These are phyloP conservation scores for Uromyces viciae-fabae DNA, from an alignment of 1,284 basidiomycete species.

Conservation along the genomic window DNA sequence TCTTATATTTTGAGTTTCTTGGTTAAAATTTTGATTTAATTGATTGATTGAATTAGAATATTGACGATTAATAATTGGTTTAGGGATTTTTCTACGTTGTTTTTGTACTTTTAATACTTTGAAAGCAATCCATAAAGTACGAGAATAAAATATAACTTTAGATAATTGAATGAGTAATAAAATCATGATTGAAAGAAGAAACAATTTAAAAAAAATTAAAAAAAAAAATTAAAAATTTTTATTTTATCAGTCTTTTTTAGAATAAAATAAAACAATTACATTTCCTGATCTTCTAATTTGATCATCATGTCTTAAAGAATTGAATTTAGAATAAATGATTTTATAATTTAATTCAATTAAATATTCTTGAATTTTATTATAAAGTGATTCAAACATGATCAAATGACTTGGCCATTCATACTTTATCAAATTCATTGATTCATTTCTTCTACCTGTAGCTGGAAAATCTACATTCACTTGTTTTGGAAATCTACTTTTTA, in stretches of 20 bases:
- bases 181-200: too few relatives aligned
- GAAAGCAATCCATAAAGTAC: constrained; percentile 34
- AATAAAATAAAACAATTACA: constrained; percentile 71
- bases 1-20: constrained; percentile 15
- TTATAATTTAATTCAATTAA: constrained; percentile 65
- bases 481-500: constrained; percentile 65
- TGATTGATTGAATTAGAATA: too few relatives aligned
- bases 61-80: not conserved
- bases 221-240: constrained; percentile 26
- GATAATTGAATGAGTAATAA: too few relatives aligned
- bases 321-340: constrained; percentile 65
- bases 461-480: constrained; percentile 66
- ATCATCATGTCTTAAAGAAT: constrained; percentile 76
- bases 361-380: constrained; percentile 57
- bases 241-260: constrained; percentile 54
- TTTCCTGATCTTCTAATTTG: constrained; percentile 66
- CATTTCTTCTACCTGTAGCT: constrained; percentile 59
- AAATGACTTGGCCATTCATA: constrained; percentile 78
- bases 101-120: constrained; percentile 37
- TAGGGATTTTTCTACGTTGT: constrained; percentile 16
- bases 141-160: not conserved
- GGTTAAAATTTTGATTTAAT: not conserved
- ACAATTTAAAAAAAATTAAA: too few relatives aligned
- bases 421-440: too few relatives aligned
- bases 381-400: constrained; percentile 71